Evolutionary conservation across 495 filamentous ascomycete species (phyloP).

Genomic region (Parachaetomium inaequale): DNA sequence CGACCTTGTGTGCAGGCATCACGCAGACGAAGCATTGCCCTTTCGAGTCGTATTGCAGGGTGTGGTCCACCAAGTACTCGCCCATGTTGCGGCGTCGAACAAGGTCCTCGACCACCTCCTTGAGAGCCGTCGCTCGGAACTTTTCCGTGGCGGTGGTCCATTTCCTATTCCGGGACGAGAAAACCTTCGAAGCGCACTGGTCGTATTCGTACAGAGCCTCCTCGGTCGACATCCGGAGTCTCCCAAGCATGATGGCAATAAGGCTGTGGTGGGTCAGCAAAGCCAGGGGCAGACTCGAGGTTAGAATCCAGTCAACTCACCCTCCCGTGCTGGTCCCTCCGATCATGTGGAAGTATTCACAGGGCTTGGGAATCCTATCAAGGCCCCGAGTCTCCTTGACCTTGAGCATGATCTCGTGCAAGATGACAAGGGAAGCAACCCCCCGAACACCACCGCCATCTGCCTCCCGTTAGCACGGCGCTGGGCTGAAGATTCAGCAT

Average conservation of each 20-base stretch:
- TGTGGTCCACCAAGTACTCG: slow-evolving; percentile 10
- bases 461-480: background rate
- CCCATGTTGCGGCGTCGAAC: slow-evolving; percentile 9
- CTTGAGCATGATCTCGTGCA: slow-evolving; percentile 35
- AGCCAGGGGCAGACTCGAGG: background rate
- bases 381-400: slow-evolving; percentile 22
- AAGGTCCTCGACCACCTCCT: slow-evolving; percentile 12
- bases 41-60: background rate
- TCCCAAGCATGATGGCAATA: slow-evolving; percentile 36
- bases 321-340: slow-evolving; percentile 41
- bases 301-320: slow-evolving; percentile 11
- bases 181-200: slow-evolving; percentile 24
- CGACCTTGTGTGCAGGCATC: slow-evolving; percentile 10
- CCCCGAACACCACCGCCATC: slow-evolving; percentile 41
- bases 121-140: slow-evolving; percentile 15
- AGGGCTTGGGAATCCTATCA: slow-evolving; percentile 29
- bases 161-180: slow-evolving; percentile 26
- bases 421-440: slow-evolving; percentile 33
- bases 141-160: slow-evolving; percentile 17
- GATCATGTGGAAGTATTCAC: slow-evolving; percentile 40
- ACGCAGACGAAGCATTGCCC: slow-evolving; percentile 20
- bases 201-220: slow-evolving; percentile 31
- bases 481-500: background rate
- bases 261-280: slow-evolving; percentile 21
- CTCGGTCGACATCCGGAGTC: slow-evolving; percentile 32